Base-by-base conservation (phyloP, 306 rosid genomes). In the Medicago lupulina region DNA sequence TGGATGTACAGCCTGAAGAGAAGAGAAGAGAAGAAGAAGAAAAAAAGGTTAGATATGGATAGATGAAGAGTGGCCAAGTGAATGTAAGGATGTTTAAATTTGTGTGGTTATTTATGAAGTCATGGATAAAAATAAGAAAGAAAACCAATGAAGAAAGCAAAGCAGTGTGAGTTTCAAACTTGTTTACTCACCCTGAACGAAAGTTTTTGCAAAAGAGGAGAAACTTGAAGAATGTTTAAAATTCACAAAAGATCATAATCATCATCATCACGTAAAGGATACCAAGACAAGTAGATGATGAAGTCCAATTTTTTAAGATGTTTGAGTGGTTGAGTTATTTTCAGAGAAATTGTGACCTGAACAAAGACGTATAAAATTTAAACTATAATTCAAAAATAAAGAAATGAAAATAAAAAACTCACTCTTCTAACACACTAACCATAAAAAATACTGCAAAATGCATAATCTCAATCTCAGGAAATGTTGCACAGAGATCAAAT, bases 401-500 rank as follows among this genome's bases (percentile, higher is more conserved):
- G 13, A 60, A 6, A 34, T 25, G 4, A 13, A 6, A 50, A n/a
- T 2, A 36, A 62, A 62, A 0, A 31, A 28, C 34, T 28, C 34
- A 28, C 4, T 28, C 34, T 28, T 28, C 34, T 4, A 28, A 28
- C 34, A 28, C 34, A 51, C 57, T 51, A 0, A 51, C 57, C 21
- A 8, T 16, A 3, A 9, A 1, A 5, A 0, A 14, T 2, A 51
- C 16, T 2, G 1, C 16, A 8, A 51, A n/a, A 51, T 8, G 21
- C 57, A 51, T 51, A 50, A 25, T 51, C 46, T 70, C 75, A 70
- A 70, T 62, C 14, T 31, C 6, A 70, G 44, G 63, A 70, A 70
- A 23, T 31, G 8, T 47, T 14, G 60, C 43, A 1, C 6, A 28
- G 6, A 16, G 5, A 19, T 44, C 31, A 23, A 23, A 23, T 23